These are phyloP conservation scores for Peterozyma xylosa DNA, from an alignment of 805 yeast genomes.

Conservation along the genomic window DNA sequence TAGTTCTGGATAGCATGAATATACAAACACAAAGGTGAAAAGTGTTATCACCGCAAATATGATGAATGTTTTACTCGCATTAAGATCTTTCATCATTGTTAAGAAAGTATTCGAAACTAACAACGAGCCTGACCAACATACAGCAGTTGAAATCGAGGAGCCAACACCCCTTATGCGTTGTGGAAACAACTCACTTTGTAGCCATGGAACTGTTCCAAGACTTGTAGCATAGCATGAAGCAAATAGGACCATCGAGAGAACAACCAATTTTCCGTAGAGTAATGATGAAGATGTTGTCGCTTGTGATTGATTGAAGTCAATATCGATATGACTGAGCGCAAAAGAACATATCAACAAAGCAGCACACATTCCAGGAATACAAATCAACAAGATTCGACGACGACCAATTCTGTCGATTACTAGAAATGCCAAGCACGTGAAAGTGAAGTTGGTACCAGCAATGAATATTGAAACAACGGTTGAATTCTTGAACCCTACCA, in stretches of 20 bases:
- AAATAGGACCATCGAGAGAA: conserved; percentile 38
- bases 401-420: conserved; percentile 46
- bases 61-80: conserved; percentile 43
- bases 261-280: conserved; percentile 37
- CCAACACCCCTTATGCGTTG: conserved; percentile 49
- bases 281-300: conserved; percentile 11
- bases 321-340: conserved; percentile 36
- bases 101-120: conserved; percentile 43
- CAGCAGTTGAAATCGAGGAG: conserved; percentile 25
- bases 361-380: conserved; percentile 37
- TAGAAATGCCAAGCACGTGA: conserved; percentile 40
- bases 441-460: conserved; percentile 49
- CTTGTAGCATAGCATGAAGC: conserved; percentile 50
- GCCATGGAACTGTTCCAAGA: conserved; percentile 53
- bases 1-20: conserved; percentile 42
- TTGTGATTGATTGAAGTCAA: conserved; percentile 22
- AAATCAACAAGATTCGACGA: conserved; percentile 35
- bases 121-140: conserved; percentile 47
- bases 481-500: conserved; percentile 43
- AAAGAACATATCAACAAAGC: conserved; percentile 44
- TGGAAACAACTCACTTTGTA: conserved; percentile 49
- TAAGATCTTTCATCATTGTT: conserved; percentile 42
- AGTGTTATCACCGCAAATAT: conserved; percentile 40
- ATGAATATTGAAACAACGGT: conserved; percentile 46
- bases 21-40: conserved; percentile 35